Evolutionary conservation across 176 grass and related monocot genomes (phyloP), one percentile per base, ranked within the genome.

Genomic region (Triticum timopheevii): DNA sequence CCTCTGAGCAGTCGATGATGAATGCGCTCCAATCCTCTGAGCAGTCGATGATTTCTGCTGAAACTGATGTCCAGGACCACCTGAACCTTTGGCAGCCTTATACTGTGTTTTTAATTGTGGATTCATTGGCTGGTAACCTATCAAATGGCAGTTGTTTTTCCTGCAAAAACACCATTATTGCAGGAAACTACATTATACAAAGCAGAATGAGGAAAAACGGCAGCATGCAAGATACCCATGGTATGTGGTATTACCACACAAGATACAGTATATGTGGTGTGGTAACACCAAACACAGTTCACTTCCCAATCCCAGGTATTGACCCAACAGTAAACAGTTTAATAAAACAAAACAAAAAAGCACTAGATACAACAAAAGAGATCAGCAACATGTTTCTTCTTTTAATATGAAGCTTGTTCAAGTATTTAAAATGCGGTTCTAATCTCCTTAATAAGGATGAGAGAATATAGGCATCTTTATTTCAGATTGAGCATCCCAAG

Each of bases 101-200:
- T 79, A 84, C 54, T 90, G 82, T 38, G 82, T 78, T 79, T 73
- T 89, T 87, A 92, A 28, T 27, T 84, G 25, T 33, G 78, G 78
- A 92, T 59, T 50, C 0, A 49, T 0, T 66, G 91, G 87, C 86
- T 97, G 92, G 80, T 97, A 97, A 61, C 94, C 94, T 86, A 97
- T 80, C 42, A 94, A 76, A 78, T 97, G 94, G 24, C 94, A 97
- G 27, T 76, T 89, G 10, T 92, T 81, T 81, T 92, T 97, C 94
- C 94, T 97, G 82, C 70, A 81, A 84, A 87, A 35, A 59, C 77
- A 91, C 0, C 44, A n/a, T 16, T n/a, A n/a, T 65, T 73, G 28
- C 44, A 76, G 42, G 72, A 75, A 75, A 49, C 16, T 8, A 77
- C 17, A 45, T 59, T 80, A 30, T 71, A 72, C 19, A 61, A 31